These are phyloP conservation scores for Yamadazyma triangularis DNA, from an alignment of 1,139 yeast genomes.

Conservation along the genomic window DNA sequence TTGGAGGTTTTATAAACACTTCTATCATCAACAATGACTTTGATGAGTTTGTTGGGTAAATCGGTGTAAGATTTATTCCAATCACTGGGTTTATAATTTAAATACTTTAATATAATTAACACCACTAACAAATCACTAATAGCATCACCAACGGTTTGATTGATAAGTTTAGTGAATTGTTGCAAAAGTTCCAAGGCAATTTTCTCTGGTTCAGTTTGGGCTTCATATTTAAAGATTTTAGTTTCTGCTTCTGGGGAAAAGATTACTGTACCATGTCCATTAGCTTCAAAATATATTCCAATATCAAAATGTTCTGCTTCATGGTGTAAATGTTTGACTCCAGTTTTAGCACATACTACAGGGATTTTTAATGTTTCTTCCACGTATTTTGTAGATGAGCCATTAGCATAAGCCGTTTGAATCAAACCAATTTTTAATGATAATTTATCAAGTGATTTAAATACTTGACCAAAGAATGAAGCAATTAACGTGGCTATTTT, in stretches of 20 bases:
- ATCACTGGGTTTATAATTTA: conserved; percentile 51
- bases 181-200: conserved; percentile 49
- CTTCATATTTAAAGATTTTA: conserved; percentile 21
- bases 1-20: conserved; percentile 76
- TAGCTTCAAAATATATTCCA: conserved; percentile 96
- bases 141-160: conserved; percentile 98
- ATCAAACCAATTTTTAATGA: conserved; percentile 71
- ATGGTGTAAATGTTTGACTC: conserved; percentile 93
- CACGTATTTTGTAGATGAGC: conserved; percentile 77
- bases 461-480: conserved; percentile 52
- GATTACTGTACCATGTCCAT: conserved; percentile 97
- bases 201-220: conserved; percentile 21
- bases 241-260: conserved; percentile 59
- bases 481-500: conserved; percentile 87
- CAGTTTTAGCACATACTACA: conserved; percentile 88
- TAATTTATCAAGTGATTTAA: conserved; percentile 30
- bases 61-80: conserved; percentile 83
- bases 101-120: conserved; percentile 56
- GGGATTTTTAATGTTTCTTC: conserved; percentile 63
- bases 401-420: conserved; percentile 98
- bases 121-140: conserved; percentile 83
- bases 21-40: conserved; percentile 82
- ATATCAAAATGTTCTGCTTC: conserved; percentile 80
- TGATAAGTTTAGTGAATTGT: conserved; percentile 65
- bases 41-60: conserved; percentile 78